Evolutionary conservation across 768 basidiomycete species (phyloP), one percentile per base, ranked within the genome.

Genomic region (Floccularia luteovirens): DNA sequence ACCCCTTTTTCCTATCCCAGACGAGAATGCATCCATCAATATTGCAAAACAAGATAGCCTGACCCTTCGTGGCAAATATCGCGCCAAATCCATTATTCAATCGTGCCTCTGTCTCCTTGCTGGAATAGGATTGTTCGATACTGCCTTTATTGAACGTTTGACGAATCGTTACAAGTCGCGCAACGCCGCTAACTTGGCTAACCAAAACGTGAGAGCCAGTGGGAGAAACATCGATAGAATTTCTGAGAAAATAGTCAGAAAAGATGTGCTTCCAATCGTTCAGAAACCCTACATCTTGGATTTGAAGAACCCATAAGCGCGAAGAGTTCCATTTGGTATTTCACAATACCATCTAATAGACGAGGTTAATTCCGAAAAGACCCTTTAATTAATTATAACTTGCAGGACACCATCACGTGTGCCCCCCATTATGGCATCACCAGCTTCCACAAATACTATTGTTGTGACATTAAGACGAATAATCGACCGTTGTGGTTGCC

Each of bases 381-480:
- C 10, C 24, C 23, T 20, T 10, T 7, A 24, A 39, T 39, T 27
- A 39, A 14, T 14, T 8, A 27, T 21, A 7, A 48, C 77, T 42
- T 56, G 83, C 82, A 85, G 48, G 14, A 78, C 75, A 8, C 82
- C 82, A 48, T 85, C 82, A 39, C 67, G 69, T 21, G 83, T 83
- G 1, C 81, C 83, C 1, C 83, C 82, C 17, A 85, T 59, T 32
- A 85, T 59, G 35, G 75, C 78, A 25, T 67, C 65, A 0, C 82
- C 83, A 23, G 75, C 75, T 17, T 78, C 71, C 6, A 82, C 64
- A 50, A 85, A 83, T 48, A 64, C 67, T 43, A 85, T 67, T 3
- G 73, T 68, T 5, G 78, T 79, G 34, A 83, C 77, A 39, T 81
- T 78, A 45, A 73, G 75, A 38, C 80, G 70, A 40, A 72, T 47